Percentiles rank a stretch among this genome's conserved stretches.
These are phyloP conservation scores for Didymella arachidicola DNA, from an alignment of 2,329 filamentous ascomycete genomes.

Conservation along the genomic window DNA sequence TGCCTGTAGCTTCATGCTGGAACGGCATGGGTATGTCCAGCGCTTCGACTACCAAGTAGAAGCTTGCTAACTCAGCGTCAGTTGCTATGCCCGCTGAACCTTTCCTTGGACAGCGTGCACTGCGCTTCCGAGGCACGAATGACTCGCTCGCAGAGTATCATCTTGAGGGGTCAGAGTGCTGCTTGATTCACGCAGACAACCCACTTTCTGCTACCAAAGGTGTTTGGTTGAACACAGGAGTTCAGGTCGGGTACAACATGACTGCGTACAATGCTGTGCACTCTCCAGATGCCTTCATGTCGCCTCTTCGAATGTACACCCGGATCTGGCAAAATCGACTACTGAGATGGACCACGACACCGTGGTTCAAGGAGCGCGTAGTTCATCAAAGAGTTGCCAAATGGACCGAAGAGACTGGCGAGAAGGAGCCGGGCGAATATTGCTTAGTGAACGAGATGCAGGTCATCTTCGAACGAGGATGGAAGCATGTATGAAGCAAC, in stretches of 20 bases:
- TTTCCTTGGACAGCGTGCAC: conserved; percentile 40
- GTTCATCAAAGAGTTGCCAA: conserved; percentile 18
- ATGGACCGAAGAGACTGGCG: conserved; percentile 20
- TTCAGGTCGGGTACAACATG: conserved; percentile 70
- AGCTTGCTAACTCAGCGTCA: conserved; percentile 27
- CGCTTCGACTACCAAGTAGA: neutral
- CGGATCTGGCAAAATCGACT: conserved; percentile 27
- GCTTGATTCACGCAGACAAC: conserved; percentile 78
- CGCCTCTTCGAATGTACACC: conserved; percentile 21
- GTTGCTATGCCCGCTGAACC: conserved; percentile 40
- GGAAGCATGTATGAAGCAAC: conserved; percentile 45
- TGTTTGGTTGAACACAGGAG: conserved; percentile 73
- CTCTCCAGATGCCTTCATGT: conserved; percentile 16
- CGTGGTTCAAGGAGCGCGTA: conserved; percentile 21
- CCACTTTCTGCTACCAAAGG: conserved; percentile 61
- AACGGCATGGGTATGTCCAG: conserved; percentile 62
- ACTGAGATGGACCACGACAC: conserved; percentile 20
- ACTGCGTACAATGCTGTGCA: conserved; percentile 35
- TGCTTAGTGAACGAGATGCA: conserved; percentile 54
- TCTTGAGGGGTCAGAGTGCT: conserved; percentile 81
- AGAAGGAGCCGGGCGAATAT: conserved; percentile 38
- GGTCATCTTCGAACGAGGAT: conserved; percentile 46
- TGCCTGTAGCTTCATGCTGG: conserved; percentile 72
- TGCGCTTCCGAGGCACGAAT: conserved; percentile 70
- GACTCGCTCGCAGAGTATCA: conserved; percentile 68